These are phyloP conservation scores for Lecanicillium sp. DNA, from an alignment of 2,329 filamentous ascomycete species.

Conservation along the genomic window DNA sequence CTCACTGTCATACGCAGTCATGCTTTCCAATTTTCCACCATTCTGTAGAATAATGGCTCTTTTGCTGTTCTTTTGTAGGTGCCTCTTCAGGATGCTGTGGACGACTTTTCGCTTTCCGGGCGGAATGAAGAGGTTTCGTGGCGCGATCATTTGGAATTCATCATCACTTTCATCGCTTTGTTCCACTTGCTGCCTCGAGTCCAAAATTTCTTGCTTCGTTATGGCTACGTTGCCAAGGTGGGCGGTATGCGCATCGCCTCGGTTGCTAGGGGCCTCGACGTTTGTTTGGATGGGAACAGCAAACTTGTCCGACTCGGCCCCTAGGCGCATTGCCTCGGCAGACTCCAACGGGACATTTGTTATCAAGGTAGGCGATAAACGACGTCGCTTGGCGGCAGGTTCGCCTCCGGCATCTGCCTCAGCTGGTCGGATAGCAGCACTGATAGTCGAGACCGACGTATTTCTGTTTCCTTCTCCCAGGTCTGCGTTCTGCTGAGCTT, in stretches of 20 bases:
- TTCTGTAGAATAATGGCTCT: constrained; percentile 9
- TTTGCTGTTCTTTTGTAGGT: constrained; percentile 24
- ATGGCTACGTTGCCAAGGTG: constrained; percentile 29
- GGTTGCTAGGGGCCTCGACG: constrained; percentile 1
- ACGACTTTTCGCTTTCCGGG: constrained; percentile 36
- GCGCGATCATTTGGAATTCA: neutral
- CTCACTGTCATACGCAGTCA: constrained; percentile 13
- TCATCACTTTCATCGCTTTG: constrained; percentile 1
- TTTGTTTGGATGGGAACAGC: constrained; percentile 7
- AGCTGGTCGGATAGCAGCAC: no score
- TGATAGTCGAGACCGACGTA: no score
- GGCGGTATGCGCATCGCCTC: constrained; percentile 13
- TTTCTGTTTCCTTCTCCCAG: no score
- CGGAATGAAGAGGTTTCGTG: constrained; percentile 17
- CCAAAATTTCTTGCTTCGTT: constrained; percentile 11
- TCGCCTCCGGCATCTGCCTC: neutral
- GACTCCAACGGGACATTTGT: constrained; percentile 12
- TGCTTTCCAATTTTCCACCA: constrained; percentile 1
- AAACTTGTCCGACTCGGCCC: no score
- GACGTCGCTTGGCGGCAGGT: constrained; percentile 17
- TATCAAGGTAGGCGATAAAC: constrained; percentile 16
- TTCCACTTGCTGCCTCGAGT: neutral
- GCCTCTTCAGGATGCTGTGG: constrained; percentile 29
- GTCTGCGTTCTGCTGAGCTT: no score
- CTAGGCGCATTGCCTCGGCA: neutral